Evolutionary conservation across 352 stramenopile genomes (phyloP), one percentile per base, ranked within the genome.

Genomic region (Ochromonadaceae sp.): DNA sequence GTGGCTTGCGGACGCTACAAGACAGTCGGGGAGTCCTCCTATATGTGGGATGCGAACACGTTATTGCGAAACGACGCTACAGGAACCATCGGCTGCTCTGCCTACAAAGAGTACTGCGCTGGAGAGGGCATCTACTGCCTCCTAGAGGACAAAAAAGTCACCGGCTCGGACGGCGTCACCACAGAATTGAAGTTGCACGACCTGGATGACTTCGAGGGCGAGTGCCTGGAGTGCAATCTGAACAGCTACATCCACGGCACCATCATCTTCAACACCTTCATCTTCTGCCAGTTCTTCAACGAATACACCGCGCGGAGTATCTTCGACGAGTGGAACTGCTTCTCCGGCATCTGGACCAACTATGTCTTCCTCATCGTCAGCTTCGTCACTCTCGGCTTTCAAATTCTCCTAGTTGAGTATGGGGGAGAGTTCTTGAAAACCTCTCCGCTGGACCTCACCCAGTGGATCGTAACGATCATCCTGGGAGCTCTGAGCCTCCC

Each of bases 261-360:
- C 2, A 71, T 95, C 66, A 72, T 93, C 38, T 95, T 94, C 73
- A 94, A 91, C 72, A 80, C 81, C 34, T 95, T 95, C 68, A 85
- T 94, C 42, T 88, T 86, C 73, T 70, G 80, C 48, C 60, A 71
- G 68, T 73, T 93, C 17, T 97, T 90, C 70, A 90, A 91, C 70
- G 81, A 91, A 73, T 82, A 90, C 66, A 90, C 89, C 72, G 74
- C 80, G 9, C 70, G 81, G 36, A 81, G 81, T 69, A 92, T 96
- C 70, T 83, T 92, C 70, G 83, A 95, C 72, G 78, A 91, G 57
- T 90, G 86, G 73, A 97, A 97, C 74, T 85, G 96, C 36, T 96
- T 97, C 66, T 68, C 68, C 17, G 86, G 86, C 36, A 83, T 97
- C 42, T 72, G 79, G 20, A 80, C 81, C 35, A 97, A 96, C 79